Base-by-base conservation (phyloP, 805 yeast genomes). In the Lipomyces yamadae region DNA sequence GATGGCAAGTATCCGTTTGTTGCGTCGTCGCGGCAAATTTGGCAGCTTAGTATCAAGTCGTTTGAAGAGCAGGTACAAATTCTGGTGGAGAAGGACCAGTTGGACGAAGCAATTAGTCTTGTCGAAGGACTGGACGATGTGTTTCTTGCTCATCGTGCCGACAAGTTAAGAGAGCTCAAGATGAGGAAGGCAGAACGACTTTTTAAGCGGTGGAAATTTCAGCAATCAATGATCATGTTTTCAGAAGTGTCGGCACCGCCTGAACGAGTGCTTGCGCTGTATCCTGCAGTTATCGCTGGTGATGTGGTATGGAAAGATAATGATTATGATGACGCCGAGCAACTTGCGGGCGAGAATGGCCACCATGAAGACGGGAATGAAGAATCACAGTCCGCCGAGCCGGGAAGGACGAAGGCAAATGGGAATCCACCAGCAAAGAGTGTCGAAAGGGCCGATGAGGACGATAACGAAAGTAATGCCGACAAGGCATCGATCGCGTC, bases 191-290 rank as follows among this genome's bases (percentile, higher is more conserved):
- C 82, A 0, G 69, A 75, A 4, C 69, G 76, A 2, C 60, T 83
- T 32, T 78, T 80, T 60, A 50, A 73, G 1, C 66, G 72, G 3
- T 73, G 74, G 3, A 70, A 78, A 3, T 79, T 77, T 56, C 75
- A 75, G 3, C 66, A 75, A 8, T 81, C 88, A 0, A 77, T 85
- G 76, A 71, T 75, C 61, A 48, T 81, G 18, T 86, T 88, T 62
- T 81, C 82, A 4, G 83, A 83, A 33, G 86, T 80, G 62, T 77
- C 87, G 73, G 90, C 91, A 0, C 84, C 88, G 0, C 92, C 92
- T 0, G 80, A 83, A 48, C 73, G 78, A 3, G 84, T 88, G 0
- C 77, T 88, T 1, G 69, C 75, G 2, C 75, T 84, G 34, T 81
- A 83, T 61, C 89, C 91, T 0, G 50, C 66, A 1, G 64, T 68